Percentiles rank a stretch among this genome's conserved stretches.
Evolutionary conservation across 1,284 basidiomycete genomes (phyloP).

Genomic region (Sparassis latifolia): DNA sequence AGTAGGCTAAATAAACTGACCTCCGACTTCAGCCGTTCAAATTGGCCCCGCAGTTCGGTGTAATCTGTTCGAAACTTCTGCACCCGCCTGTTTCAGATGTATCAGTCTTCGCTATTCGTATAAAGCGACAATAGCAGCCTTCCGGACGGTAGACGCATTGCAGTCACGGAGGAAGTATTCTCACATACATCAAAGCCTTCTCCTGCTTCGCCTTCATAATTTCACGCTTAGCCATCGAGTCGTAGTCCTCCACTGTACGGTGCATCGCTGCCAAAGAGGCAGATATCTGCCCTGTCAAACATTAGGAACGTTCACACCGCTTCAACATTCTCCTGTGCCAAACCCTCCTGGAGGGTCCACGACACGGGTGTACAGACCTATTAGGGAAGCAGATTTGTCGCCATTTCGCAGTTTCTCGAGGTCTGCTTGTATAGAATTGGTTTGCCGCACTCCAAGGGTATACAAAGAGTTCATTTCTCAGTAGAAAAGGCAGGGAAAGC

Average conservation of each 20-base stretch:
- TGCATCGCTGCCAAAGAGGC: conserved; percentile 90
- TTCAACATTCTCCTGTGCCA: not conserved
- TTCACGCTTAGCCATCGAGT: conserved; percentile 91
- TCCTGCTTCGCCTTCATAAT: conserved; percentile 92
- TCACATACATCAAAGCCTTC: conserved; percentile 81
- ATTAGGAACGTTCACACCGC: conserved; percentile 5
- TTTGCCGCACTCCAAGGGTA: conserved; percentile 88
- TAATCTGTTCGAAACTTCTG: conserved; percentile 80
- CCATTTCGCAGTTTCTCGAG: conserved; percentile 75
- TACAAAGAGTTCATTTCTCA: conserved; percentile 85
- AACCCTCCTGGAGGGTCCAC: not conserved
- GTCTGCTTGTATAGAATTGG: conserved; percentile 83
- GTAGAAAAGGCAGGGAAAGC: not conserved
- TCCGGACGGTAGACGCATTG: not conserved
- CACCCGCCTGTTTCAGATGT: conserved; percentile 50
- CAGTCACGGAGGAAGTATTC: not conserved
- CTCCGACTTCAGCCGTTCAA: conserved; percentile 61
- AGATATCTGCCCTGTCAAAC: conserved; percentile 80
- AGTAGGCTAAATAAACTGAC: conserved; percentile 18
- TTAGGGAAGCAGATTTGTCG: conserved; percentile 71
- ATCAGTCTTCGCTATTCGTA: not conserved
- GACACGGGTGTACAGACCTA: conserved; percentile 53
- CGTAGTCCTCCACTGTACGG: conserved; percentile 91
- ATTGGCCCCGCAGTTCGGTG: conserved; percentile 60
- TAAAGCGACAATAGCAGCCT: not conserved